Evolutionary conservation across 257 asterid genomes (phyloP).

Genomic region (Rubia yunnanensis): DNA sequence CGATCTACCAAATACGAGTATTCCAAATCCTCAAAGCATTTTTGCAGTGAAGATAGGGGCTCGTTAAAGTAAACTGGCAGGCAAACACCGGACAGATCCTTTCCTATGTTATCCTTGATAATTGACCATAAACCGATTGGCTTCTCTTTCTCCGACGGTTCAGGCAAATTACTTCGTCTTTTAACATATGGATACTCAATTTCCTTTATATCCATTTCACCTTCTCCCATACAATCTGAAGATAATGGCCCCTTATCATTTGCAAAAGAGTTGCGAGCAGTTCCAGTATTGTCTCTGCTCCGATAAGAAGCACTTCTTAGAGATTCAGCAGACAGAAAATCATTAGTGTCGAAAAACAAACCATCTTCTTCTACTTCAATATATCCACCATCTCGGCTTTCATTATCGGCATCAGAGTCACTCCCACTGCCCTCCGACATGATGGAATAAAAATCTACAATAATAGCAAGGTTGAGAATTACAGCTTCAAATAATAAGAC

Average conservation of each 20-base stretch:
- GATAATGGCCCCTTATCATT: constrained; percentile 48
- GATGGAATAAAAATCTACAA: constrained; percentile 87
- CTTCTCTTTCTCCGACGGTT: constrained; percentile 93
- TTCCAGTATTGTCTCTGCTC: constrained; percentile 64
- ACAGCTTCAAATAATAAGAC: neutral
- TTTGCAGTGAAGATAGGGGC: constrained; percentile 94
- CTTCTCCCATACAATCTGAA: constrained; percentile 48
- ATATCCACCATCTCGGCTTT: constrained; percentile 75
- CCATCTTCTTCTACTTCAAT: constrained; percentile 88
- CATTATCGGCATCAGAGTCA: constrained; percentile 90
- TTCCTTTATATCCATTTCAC: constrained; percentile 44
- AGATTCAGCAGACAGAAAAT: constrained; percentile 75
- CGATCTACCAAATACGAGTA: constrained; percentile 87
- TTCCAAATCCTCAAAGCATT: constrained; percentile 97
- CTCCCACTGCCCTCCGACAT: constrained; percentile 93
- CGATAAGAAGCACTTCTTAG: constrained; percentile 86
- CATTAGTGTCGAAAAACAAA: constrained; percentile 79
- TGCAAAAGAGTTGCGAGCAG: constrained; percentile 43
- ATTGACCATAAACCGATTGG: constrained; percentile 97
- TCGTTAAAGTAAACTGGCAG: constrained; percentile 98
- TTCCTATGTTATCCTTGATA: constrained; percentile 96
- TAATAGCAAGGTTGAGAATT: constrained; percentile 7
- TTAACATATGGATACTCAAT: constrained; percentile 59
- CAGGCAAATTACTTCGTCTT: constrained; percentile 83
- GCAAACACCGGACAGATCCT: constrained; percentile 98